Base-by-base conservation (phyloP, 2,329 filamentous ascomycete species). In the Exophiala dermatitidis region DNA sequence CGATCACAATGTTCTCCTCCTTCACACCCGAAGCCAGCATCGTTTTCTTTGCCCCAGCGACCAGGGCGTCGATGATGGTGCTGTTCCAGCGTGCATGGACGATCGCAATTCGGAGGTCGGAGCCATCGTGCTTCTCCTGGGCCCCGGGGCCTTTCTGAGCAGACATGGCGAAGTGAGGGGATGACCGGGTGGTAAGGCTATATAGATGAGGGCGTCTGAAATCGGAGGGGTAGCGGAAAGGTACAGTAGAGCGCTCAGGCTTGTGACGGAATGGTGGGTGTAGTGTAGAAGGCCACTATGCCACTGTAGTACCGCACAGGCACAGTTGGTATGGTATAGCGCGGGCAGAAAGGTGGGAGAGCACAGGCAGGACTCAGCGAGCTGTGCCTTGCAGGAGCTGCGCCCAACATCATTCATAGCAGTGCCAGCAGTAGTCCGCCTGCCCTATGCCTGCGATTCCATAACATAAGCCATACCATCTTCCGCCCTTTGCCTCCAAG, bases 71-170 rank as follows among this genome's bases (percentile, higher is more conserved):
- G 71, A 97, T 95, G 68, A 98, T 88, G 62, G 79, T 80, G 61
- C 78, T 79, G 75, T 98, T 98, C 93, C 93, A 98, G 65, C 93
- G 84, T 54, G 91, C 91, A 74, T 97, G 93, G 54, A 98, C 81
- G 68, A 98, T 97, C 68, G 87, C 91, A 68, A 98, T 85, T 67
- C 93, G 88, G 60, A 98, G 81, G 66, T 76, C 77, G 65, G 82
- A 82, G 70, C 87, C 81, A 66, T 83, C 79, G 67, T 77, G 77
- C 53, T 66, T 71, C 65, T 76, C 77, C 32, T 78, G 73, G 65
- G 77, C 75, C 59, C 82, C 82, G 32, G 81, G 81, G 49, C 83
- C 83, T 74, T 85, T 85, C 62, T 83, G 69, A 44, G 76, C 71
- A 53, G 77, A 66, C 78, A 81, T 74, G 4, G 19, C 19, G 19